A percentile compares a stretch with the other conserved stretches of the same genome.
These are phyloP conservation scores for Trichosanthes cucumerina DNA, from an alignment of 306 rosid genomes.

Conservation along the genomic window DNA sequence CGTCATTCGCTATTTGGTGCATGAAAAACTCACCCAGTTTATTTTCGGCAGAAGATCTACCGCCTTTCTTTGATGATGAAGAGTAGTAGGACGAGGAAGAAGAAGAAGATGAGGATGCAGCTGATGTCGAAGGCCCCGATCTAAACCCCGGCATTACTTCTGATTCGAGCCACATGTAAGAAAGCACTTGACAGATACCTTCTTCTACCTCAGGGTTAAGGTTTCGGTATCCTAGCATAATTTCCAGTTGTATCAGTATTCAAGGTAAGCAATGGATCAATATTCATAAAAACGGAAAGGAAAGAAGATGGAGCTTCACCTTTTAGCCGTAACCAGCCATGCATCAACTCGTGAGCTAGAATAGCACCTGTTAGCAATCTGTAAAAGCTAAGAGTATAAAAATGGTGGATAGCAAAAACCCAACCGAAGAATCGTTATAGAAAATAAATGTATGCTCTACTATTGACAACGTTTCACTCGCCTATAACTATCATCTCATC, in stretches of 20 bases:
- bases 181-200: slow-evolving; percentile 94
- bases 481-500: background rate
- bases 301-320: slow-evolving; percentile 31
- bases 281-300: background rate
- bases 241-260: background rate
- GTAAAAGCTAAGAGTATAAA: slow-evolving; percentile 17
- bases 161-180: slow-evolving; percentile 93
- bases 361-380: slow-evolving; percentile 95
- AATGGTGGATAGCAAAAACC: background rate
- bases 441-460: background rate
- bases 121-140: slow-evolving; percentile 59
- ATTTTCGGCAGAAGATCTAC: slow-evolving; percentile 51
- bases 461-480: background rate
- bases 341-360: slow-evolving; percentile 98
- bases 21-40: slow-evolving; percentile 83
- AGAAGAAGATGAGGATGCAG: slow-evolving; percentile 35
- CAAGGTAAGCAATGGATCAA: background rate
- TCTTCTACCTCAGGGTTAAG: slow-evolving; percentile 89
- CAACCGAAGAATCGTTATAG: background rate
- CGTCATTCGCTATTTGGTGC: slow-evolving; percentile 76
- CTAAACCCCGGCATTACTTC: slow-evolving; percentile 64
- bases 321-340: slow-evolving; percentile 94
- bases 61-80: slow-evolving; percentile 76
- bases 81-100: slow-evolving; percentile 28
- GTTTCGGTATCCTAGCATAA: slow-evolving; percentile 63